These are phyloP conservation scores for Ogataea neopini DNA, from an alignment of 805 yeast genomes.

Conservation along the genomic window DNA sequence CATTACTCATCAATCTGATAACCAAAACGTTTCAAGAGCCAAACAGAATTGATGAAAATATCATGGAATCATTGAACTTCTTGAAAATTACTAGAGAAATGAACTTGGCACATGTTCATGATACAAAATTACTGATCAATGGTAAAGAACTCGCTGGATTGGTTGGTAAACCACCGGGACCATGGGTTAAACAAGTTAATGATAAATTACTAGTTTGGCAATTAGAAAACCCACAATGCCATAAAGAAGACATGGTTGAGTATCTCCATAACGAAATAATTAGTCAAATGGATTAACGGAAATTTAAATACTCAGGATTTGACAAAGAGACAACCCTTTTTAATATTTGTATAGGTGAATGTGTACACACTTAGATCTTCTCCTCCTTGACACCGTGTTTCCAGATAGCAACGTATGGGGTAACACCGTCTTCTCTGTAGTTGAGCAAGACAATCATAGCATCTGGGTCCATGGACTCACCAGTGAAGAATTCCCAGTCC, in stretches of 20 bases:
- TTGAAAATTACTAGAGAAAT: constrained; percentile 34
- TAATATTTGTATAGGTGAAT: neutral
- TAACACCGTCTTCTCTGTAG: constrained; percentile 99
- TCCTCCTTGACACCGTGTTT: constrained; percentile 92
- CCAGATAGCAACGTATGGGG: constrained; percentile 98
- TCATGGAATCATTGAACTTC: constrained; percentile 37
- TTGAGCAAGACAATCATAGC: constrained; percentile 96
- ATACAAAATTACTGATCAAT: constrained; percentile 65
- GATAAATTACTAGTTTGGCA: constrained; percentile 71
- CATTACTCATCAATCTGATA: constrained; percentile 26
- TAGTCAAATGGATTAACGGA: constrained; percentile 7
- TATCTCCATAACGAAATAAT: constrained; percentile 30
- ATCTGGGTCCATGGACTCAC: constrained; percentile 99
- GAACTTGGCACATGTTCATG: constrained; percentile 45
- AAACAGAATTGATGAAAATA: constrained; percentile 19
- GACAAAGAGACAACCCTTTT: too few relatives aligned
- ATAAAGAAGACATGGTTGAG: constrained; percentile 55
- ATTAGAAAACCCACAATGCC: constrained; percentile 63
- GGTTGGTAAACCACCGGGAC: constrained; percentile 71
- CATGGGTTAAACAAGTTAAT: constrained; percentile 71
- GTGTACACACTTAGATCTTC: constrained; percentile 67
- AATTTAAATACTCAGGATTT: neutral
- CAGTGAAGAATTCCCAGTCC: constrained; percentile 99
- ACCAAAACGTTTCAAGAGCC: constrained; percentile 19
- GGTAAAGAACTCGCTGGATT: constrained; percentile 65